phyloP scores from a whole-genome alignment of 176 grass and related monocot genomes.

The sorghum (Sorghum bicolor) region Sorghum_bicolor_NCBIv3 NC_012872.2:63323501-63324000 shows the following conservation, averaged over 20 bases:
- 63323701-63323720: background rate
- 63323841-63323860: background rate
- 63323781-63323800: background rate
- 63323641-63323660: background rate
- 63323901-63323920: background rate
- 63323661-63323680: background rate
- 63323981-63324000: constrained; percentile 49
- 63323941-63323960: background rate
- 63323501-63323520: no score
- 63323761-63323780: background rate
- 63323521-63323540: no score
- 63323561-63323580: background rate
- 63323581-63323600: background rate
- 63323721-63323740: background rate
- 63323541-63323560: background rate
- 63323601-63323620: background rate
- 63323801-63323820: background rate
- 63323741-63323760: background rate
- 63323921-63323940: background rate
- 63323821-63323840: background rate
- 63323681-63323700: background rate
- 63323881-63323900: background rate
- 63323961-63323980: constrained; percentile 21
- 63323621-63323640: background rate
- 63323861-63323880: no score